phyloP scores from a whole-genome alignment of 306 rosid genomes.

The peach (Prunus persica) region DNA sequence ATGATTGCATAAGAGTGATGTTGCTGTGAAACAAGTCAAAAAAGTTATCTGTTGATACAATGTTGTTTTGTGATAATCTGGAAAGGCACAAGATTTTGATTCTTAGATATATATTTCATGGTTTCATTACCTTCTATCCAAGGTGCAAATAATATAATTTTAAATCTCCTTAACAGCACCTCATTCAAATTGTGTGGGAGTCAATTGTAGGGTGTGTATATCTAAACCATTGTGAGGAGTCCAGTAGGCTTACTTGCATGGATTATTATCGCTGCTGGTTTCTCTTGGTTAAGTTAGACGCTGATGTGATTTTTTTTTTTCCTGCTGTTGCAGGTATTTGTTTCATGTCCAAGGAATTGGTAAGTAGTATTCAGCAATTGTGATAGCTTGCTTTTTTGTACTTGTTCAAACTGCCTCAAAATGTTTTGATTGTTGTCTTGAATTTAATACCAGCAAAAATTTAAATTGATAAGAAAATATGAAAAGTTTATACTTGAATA shows the following conservation, averaged over 20 bases:
- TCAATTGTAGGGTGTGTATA: background rate
- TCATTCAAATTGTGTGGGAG: background rate
- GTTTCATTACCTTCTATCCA: background rate
- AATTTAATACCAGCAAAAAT: background rate
- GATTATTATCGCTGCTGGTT: background rate
- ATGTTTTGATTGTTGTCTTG: background rate
- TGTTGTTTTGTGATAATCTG: background rate
- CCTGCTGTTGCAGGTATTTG: slow-evolving; percentile 68
- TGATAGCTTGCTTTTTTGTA: slow-evolving; percentile 1
- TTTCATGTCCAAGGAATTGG: slow-evolving; percentile 96
- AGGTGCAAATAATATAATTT: background rate
- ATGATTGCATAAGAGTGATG: slow-evolving; percentile 14
- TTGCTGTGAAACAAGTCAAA: background rate
- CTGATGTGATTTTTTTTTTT: slow-evolving; percentile 34
- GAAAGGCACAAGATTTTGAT: background rate
- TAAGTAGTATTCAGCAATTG: slow-evolving; percentile 35
- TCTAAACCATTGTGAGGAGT: background rate
- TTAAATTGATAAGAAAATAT: background rate
- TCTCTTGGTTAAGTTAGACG: background rate
- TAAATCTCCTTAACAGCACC: background rate
- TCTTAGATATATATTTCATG: background rate
- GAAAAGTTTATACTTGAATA: background rate
- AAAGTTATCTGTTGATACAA: background rate
- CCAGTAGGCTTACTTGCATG: background rate
- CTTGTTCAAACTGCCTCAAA: background rate